Evolutionary conservation across 1,284 basidiomycete genomes (phyloP), one percentile per base, ranked within the genome.

Genomic region (Xanthoconium separans): DNA sequence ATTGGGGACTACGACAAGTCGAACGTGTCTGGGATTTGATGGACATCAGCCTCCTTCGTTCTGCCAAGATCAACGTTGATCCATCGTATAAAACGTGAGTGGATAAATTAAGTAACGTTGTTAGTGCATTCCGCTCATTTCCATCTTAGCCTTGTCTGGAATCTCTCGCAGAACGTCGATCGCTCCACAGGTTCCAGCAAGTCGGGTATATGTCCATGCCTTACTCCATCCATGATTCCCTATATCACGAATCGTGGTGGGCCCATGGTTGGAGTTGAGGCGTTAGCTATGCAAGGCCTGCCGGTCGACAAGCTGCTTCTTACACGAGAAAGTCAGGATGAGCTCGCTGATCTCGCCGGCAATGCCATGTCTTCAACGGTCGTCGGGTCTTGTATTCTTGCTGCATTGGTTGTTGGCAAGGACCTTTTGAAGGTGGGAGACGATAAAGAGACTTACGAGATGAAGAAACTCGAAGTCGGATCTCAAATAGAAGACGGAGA

Each of bases 351-450:
- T 72, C 79, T 98, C 10, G 95, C 95, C 12, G 95, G 95, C 1
- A 98, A 98, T 64, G 95, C 95, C 49, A 98, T 98, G 95, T 91
- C 94, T 1, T 92, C 95, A 1, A 98, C 95, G 1, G 95, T 98
- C 13, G 95, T 98, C 20, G 95, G 95, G 2, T 83, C 93, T 2
- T 89, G 92, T 60, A 93, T 98, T 62, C 75, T 97, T 39, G 85
- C 91, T 11, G 93, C 94, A 0, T 75, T 98, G 42, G 79, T 88
- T 12, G 72, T 87, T 1, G 84, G 85, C 6, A 79, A 78, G 64
- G 79, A 81, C 42, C 78, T 89, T 29, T 73, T 93, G 33, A 85
- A 84, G 59, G 70, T 73, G 2, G 89, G 89, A 2, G 71, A 82
- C 42, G 85, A 89, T 61, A 74, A 66, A 15, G 71, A 81, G 55